Base-by-base conservation (phyloP, 208 protist genomes). In the Trypanosoma lewisi region DNA sequence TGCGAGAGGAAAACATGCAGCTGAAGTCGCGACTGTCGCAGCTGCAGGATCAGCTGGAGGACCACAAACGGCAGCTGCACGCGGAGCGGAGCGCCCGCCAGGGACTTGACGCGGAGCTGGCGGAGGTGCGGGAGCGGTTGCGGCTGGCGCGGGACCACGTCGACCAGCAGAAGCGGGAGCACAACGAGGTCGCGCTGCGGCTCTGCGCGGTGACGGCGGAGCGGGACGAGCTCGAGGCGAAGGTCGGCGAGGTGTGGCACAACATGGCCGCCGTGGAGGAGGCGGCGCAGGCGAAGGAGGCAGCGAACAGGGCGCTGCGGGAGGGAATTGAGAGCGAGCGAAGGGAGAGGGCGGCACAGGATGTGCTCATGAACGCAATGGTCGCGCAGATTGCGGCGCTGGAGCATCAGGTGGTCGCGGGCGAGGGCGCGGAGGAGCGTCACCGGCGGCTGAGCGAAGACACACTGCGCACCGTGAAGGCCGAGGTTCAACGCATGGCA, bases 161-260 rank as follows among this genome's bases (percentile, higher is more conserved):
- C 12, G 80, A 88, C 28, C 55, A 77, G 23, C 77, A 81, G 41
- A 75, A 77, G 23, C 70, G 71, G 42, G 80, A 82, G 5, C 41
- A 75, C 0, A 68, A 49, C 8, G 69, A 80, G 11, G 65, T 75
- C 9, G 71, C 71, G 27, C 61, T 91, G 47, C 16, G 33, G 16
- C 54, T 74, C 11, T 63, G 76, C 36, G 52, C 77, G 4, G 39
- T 89, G 19, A 74, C 67, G 1, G 78, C 80, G 12, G 82, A 90
- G 70, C 75, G 83, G 31, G 83, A 90, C 52, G 84, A 83, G 34
- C 71, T 91, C 14, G 63, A 74, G 27, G 65, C 21, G 12, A 82
- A 82, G 54, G 65, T 91, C 49, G 64, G 67, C 39, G 84, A 87
- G 27, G 82, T 81, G 47, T 91, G 87, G 84, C 30, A 73, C 21